phyloP scores from a whole-genome alignment of 129 eudicot species.

The Erigeron canadensis region DNA sequence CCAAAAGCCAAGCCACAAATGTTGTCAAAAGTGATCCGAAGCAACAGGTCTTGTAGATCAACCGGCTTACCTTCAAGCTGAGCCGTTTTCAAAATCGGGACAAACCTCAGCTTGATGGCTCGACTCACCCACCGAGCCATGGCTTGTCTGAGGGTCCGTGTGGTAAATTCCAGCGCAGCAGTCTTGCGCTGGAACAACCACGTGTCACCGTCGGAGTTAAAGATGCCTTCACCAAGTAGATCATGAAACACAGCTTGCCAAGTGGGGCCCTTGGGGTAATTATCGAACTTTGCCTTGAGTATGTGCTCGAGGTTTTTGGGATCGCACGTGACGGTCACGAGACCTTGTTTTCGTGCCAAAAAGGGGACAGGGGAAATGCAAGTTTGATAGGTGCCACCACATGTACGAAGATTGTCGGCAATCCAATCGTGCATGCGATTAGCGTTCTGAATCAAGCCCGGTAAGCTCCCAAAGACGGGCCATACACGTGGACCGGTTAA shows the following conservation, averaged over 20 bases:
- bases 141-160: conserved; percentile 73
- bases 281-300: conserved; percentile 57
- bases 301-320: conserved; percentile 70
- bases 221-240: conserved; percentile 66
- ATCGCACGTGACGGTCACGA: conserved; percentile 76
- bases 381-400: conserved; percentile 77
- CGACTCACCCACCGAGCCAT: conserved; percentile 89
- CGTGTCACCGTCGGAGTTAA: conserved; percentile 77
- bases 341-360: conserved; percentile 65
- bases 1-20: conserved; percentile 79
- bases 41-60: conserved; percentile 63
- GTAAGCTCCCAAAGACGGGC: conserved; percentile 68
- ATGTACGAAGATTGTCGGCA: conserved; percentile 56
- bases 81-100: conserved; percentile 58
- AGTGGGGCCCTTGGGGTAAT: conserved; percentile 76
- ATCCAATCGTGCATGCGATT: conserved; percentile 72
- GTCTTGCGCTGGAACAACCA: conserved; percentile 81
- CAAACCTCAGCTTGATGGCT: conserved; percentile 56
- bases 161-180: conserved; percentile 73
- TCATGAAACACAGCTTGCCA: conserved; percentile 83
- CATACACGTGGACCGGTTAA: conserved; percentile 64
- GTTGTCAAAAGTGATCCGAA: conserved; percentile 76
- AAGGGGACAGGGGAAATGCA: conserved; percentile 53
- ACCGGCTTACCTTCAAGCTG: conserved; percentile 54
- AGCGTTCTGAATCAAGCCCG: conserved; percentile 54